phyloP scores from a whole-genome alignment of 768 basidiomycete genomes.

The Lactarius trivialis region DNA sequence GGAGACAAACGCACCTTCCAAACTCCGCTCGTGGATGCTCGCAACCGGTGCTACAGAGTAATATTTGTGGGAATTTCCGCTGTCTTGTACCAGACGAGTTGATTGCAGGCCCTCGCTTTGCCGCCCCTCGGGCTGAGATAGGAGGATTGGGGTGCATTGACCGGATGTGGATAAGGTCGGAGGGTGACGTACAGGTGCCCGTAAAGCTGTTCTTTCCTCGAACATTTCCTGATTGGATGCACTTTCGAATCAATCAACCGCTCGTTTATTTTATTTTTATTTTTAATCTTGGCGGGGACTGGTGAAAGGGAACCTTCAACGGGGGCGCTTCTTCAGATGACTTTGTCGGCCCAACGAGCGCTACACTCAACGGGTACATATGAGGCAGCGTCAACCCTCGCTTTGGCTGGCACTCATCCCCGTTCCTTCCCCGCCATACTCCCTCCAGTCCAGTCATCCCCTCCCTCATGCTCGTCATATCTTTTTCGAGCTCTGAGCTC shows the following conservation, averaged over 20 bases:
- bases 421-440: conserved; percentile 1
- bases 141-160: background rate
- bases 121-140: background rate
- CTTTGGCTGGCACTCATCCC: conserved; percentile 11
- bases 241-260: background rate
- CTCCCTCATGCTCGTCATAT: background rate
- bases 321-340: background rate
- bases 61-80: background rate
- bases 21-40: background rate
- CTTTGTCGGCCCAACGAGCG: conserved; percentile 2
- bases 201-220: background rate
- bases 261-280: background rate
- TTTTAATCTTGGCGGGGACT: background rate
- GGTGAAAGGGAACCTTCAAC: background rate
- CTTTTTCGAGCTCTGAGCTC: conserved; percentile 16
- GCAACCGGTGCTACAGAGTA: background rate
- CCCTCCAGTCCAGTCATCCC: background rate
- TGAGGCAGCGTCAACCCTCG: conserved; percentile 10
- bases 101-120: background rate
- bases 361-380: conserved; percentile 10
- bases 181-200: background rate
- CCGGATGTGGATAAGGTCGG: background rate
- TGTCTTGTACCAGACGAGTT: background rate
- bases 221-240: background rate
- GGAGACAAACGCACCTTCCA: background rate